Conservation (phyloP, 202 grass and related monocot genomes). For the Zoysia matrella region DNA sequence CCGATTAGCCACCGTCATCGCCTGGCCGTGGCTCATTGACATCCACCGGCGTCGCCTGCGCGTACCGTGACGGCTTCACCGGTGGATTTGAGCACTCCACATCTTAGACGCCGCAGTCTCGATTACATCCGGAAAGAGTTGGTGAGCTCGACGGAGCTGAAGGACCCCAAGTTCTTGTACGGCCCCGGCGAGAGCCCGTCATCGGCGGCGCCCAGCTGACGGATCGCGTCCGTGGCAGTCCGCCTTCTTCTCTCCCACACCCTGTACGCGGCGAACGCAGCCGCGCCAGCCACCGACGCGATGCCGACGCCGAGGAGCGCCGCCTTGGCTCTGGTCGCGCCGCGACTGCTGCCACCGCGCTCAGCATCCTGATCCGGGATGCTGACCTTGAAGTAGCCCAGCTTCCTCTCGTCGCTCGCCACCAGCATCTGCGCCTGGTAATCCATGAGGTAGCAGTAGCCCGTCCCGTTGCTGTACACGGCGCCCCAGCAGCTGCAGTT, state of each 20-base stretch:
- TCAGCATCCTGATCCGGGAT: conserved; percentile 16
- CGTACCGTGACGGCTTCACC: neutral
- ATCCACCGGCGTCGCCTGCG: neutral
- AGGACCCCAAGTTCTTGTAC: conserved; percentile 83
- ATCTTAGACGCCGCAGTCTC: no score
- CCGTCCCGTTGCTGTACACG: conserved; percentile 77
- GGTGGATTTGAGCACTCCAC: neutral
- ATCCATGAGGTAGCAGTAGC: conserved; percentile 78
- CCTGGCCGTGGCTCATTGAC: neutral
- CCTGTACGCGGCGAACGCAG: conserved; percentile 57
- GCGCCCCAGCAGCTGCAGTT: conserved; percentile 96
- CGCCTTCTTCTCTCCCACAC: conserved; percentile 55
- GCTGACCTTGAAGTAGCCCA: conserved; percentile 80
- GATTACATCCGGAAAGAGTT: conserved; percentile 51
- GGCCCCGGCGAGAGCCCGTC: conserved; percentile 75
- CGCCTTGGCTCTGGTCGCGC: conserved; percentile 21
- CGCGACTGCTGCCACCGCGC: neutral
- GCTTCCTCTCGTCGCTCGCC: conserved; percentile 57
- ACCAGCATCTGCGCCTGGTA: conserved; percentile 81
- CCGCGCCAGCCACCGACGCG: conserved; percentile 37
- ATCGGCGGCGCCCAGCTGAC: conserved; percentile 44
- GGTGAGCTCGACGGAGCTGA: conserved; percentile 86
- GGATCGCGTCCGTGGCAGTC: conserved; percentile 1
- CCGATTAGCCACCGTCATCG: neutral
- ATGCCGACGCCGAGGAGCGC: conserved; percentile 59